These are phyloP conservation scores for Ramularia collo-cygni DNA, from an alignment of 2,329 filamentous ascomycete species.

Conservation along the genomic window DNA sequence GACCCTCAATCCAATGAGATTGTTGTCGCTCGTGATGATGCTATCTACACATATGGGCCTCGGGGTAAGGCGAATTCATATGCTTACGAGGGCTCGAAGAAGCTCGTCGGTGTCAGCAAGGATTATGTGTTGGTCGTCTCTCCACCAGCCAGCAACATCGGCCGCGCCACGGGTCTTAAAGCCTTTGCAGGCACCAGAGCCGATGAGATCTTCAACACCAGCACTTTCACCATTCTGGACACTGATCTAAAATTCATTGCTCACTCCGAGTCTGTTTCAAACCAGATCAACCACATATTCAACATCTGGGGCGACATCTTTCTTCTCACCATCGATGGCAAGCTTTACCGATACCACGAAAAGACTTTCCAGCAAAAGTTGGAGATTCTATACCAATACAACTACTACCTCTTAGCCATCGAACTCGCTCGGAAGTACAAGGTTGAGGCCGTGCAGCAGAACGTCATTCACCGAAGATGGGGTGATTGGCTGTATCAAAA, in stretches of 20 bases:
- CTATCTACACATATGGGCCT: conserved; percentile 84
- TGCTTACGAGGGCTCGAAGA: conserved; percentile 88
- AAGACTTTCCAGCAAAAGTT: conserved; percentile 84
- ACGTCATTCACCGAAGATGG: conserved; percentile 86
- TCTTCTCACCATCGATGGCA: conserved; percentile 84
- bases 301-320: conserved; percentile 88
- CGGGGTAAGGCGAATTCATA: conserved; percentile 81
- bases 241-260: conserved; percentile 84
- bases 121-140: conserved; percentile 86
- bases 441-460: conserved; percentile 73
- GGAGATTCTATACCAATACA: conserved; percentile 88
- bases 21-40: conserved; percentile 88
- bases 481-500: conserved; percentile 93
- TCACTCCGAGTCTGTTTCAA: conserved; percentile 77
- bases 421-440: conserved; percentile 86
- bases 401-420: conserved; percentile 85
- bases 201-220: conserved; percentile 77
- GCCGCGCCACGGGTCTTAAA: conserved; percentile 56
- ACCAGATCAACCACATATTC: conserved; percentile 72
- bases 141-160: conserved; percentile 57
- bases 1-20: conserved; percentile 76
- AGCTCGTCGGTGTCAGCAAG: conserved; percentile 66
- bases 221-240: conserved; percentile 85
- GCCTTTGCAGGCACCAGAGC: conserved; percentile 66
- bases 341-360: conserved; percentile 84